Conservation (phyloP, 106 monocot genomes). For the Gastrodia elata region DNA sequence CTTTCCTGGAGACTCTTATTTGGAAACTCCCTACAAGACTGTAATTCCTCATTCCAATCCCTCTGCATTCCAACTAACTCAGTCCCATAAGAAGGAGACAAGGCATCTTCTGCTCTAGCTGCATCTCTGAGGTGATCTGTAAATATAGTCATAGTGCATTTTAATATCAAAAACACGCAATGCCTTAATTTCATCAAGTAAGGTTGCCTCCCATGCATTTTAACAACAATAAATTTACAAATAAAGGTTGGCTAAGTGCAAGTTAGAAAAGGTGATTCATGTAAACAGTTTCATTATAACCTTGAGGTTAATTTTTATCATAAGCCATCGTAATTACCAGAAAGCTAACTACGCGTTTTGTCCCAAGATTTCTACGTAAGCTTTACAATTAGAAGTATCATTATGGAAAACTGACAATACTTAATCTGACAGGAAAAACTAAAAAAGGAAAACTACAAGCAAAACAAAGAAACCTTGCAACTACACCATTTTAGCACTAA, state of each 20-base stretch:
- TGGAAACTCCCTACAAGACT: slow-evolving; percentile 96
- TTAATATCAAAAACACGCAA: not conserved
- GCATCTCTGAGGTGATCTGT: slow-evolving; percentile 87
- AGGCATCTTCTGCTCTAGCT: slow-evolving; percentile 84
- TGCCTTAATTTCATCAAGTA: too few relatives aligned
- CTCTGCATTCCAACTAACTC: slow-evolving; percentile 98
- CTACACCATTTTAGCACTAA: too few relatives aligned
- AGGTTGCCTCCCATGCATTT: too few relatives aligned
- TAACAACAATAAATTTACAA: too few relatives aligned
- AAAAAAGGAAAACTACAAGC: too few relatives aligned
- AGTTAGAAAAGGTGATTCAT: not conserved
- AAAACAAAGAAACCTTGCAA: too few relatives aligned
- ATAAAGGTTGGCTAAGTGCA: not conserved
- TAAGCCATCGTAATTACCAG: not conserved
- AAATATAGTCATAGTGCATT: not conserved
- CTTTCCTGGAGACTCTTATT: slow-evolving; percentile 82
- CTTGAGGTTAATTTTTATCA: not conserved
- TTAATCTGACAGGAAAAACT: not conserved
- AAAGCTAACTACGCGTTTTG: not conserved
- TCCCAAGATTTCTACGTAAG: not conserved
- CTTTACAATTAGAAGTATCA: not conserved
- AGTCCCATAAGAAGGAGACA: slow-evolving; percentile 73
- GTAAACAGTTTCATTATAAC: not conserved
- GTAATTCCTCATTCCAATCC: slow-evolving; percentile 98
- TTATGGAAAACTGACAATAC: not conserved